Evolutionary conservation across 108 stramenopile species (phyloP), one percentile per base, ranked within the genome.

Genomic region (Skeletonema grethae): DNA sequence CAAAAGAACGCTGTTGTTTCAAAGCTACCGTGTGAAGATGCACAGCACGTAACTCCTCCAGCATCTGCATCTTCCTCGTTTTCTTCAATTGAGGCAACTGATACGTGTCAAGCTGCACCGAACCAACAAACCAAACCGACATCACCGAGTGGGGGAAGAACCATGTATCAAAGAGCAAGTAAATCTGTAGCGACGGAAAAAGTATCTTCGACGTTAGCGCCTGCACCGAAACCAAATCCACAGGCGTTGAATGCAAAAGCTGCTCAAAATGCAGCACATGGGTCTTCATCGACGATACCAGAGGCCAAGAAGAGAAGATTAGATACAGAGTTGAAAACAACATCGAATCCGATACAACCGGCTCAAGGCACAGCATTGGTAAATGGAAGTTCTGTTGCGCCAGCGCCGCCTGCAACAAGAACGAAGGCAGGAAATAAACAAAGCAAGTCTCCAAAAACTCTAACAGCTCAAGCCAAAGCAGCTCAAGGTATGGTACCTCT

Each of bases 141-240:
- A 22, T 53, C 50, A 22, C 50, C 50, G 18, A 22, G 20, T 50
- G 50, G 50, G 22, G 50, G 61, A 39, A 70, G 69, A 50, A 70
- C 76, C 2, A 77, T 65, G n/a, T 77, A 77, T 41, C 63, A 60
- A 43, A 63, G 76, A 25, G 76, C 76, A 20, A 70, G 63, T 50
- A 70, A 77, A 55, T 15, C 69, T 13, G 67, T 64, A 28, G 63
- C 69, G 30, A 31, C 50, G 24, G 43, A 60, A 28, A 70, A 70
- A 41, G 64, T 65, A 7, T n/a, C 63, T 15, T 25, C 25, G 15
- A 46, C 41, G 58, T 28, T 63, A 18, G 45, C 25, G 35, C 43
- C 43, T 35, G 6, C 34, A 20, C 18, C 25, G 57, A 66, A 29
- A 56, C 29, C 65, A 56, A 66, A 65, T 56, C 43, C 29, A 36